phyloP scores from a whole-genome alignment of 2,329 filamentous ascomycete genomes.

The Didymella keratinophila region DNA sequence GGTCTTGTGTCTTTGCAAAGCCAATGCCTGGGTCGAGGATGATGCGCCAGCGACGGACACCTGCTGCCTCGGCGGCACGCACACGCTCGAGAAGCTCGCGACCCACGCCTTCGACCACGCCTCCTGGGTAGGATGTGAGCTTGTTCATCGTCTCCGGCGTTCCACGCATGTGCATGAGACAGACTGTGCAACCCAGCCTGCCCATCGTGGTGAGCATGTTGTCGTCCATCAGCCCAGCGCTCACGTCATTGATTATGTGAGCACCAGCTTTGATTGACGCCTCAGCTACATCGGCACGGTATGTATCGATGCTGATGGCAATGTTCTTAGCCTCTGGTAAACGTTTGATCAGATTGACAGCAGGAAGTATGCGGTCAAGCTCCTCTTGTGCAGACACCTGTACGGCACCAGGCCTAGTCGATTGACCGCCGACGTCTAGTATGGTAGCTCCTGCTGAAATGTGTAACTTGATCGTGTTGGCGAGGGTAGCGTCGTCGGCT shows the following conservation, averaged over 20 bases:
- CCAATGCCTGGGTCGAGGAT: slow-evolving; percentile 93
- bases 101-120: slow-evolving; percentile 70
- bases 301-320: slow-evolving; percentile 92
- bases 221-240: slow-evolving; percentile 78
- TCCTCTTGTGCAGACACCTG: slow-evolving; percentile 78
- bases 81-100: slow-evolving; percentile 75
- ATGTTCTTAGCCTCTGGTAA: slow-evolving; percentile 68
- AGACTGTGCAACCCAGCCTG: slow-evolving; percentile 76
- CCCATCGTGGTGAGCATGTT: slow-evolving; percentile 85
- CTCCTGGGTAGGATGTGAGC: slow-evolving; percentile 69
- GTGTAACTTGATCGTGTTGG: slow-evolving; percentile 66
- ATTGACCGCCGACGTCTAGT: slow-evolving; percentile 92
- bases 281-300: slow-evolving; percentile 82
- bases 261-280: slow-evolving; percentile 80
- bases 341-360: slow-evolving; percentile 75
- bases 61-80: slow-evolving; percentile 77
- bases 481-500: slow-evolving; percentile 59
- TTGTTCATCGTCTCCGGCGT: slow-evolving; percentile 81
- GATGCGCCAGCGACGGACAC: slow-evolving; percentile 90
- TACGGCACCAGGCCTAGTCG: slow-evolving; percentile 78
- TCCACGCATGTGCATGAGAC: slow-evolving; percentile 94
- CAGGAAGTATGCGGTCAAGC: slow-evolving; percentile 77
- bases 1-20: slow-evolving; percentile 83
- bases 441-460: slow-evolving; percentile 78
- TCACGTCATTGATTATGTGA: slow-evolving; percentile 94